Percentiles rank a stretch among this genome's conserved stretches.
Conservation (phyloP, 345 rosid genomes). For the Fremontodendron californicum region DNA sequence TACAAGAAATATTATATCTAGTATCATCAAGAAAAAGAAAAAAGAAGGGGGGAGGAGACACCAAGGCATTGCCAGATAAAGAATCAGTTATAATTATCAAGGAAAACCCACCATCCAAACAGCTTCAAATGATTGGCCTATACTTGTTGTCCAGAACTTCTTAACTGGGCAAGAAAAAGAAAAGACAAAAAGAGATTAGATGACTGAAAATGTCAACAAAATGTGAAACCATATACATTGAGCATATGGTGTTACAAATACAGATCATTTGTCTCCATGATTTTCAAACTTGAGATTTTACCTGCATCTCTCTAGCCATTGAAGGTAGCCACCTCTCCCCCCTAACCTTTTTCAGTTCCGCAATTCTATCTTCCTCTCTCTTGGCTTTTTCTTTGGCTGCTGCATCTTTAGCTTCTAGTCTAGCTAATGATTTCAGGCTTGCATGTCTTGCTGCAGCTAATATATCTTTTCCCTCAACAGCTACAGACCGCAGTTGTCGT, state of each 20-base stretch:
- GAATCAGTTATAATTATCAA: neutral
- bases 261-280: neutral
- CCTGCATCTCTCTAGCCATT: constrained; percentile 53
- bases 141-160: constrained; percentile 6
- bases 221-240: neutral
- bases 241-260: neutral
- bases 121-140: constrained; percentile 9
- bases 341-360: constrained; percentile 60
- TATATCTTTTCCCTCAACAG: constrained; percentile 64
- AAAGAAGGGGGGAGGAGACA: neutral
- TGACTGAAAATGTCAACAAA: neutral
- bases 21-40: neutral
- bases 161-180: constrained; percentile 5
- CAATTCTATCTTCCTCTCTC: constrained; percentile 72
- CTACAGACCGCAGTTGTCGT: constrained; percentile 41
- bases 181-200: neutral
- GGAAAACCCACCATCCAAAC: neutral
- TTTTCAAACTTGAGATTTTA: constrained; percentile 16
- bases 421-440: constrained; percentile 46
- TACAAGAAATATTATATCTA: neutral
- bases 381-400: constrained; percentile 71
- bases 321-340: constrained; percentile 92
- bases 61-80: neutral
- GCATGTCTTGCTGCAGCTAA: constrained; percentile 56
- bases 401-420: constrained; percentile 59